Evolutionary conservation across 75 land plant species (phyloP).

Genomic region (Picea sitchensis): DNA sequence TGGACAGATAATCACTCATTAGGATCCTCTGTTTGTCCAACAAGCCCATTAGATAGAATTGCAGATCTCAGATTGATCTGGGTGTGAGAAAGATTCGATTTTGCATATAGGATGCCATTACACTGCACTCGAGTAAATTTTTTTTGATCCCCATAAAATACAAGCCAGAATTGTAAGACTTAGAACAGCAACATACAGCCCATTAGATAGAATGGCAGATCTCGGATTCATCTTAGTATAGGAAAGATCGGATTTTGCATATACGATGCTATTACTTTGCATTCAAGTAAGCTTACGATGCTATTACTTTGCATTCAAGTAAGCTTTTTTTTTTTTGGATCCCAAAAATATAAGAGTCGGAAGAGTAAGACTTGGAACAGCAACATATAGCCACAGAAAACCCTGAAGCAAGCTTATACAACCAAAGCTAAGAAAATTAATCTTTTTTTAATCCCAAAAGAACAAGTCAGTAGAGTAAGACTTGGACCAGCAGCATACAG

Average conservation of each 20-base stretch:
- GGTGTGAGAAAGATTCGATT: background rate
- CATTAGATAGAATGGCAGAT: background rate
- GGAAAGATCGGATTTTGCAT: background rate
- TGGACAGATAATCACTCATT: background rate
- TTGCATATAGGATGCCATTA: background rate
- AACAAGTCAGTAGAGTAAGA: background rate
- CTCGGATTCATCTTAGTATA: background rate
- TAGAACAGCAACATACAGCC: no score
- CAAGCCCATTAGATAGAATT: background rate
- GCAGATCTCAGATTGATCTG: background rate
- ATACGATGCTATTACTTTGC: background rate
- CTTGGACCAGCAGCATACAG: no score
- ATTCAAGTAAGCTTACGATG: background rate
- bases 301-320: background rate
- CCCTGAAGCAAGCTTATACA: no score
- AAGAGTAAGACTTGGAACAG: no score
- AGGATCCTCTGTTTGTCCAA: background rate
- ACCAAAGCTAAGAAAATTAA: no score
- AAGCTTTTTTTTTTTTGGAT: background rate
- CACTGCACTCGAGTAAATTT: background rate
- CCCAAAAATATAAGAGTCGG: background rate
- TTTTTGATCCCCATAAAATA: background rate
- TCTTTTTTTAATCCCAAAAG: background rate
- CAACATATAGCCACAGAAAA: no score
- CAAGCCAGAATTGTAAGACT: no score